Percentiles rank a stretch among this genome's conserved stretches.
Conservation (phyloP, 164 flowering plant genomes). For the Taxillus chinensis region DNA sequence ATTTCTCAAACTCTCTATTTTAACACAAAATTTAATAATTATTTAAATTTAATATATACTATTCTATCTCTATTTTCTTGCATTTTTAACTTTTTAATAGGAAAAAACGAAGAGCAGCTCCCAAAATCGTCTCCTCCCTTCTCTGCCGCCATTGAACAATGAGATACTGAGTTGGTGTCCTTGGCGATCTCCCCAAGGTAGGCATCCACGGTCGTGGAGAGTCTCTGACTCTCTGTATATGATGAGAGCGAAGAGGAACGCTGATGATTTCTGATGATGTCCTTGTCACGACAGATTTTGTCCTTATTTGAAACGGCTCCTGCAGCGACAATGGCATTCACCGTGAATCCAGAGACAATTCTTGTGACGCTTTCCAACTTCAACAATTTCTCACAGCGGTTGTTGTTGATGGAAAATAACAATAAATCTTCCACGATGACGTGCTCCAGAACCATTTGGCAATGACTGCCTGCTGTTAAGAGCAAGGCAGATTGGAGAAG, state of each 20-base stretch:
- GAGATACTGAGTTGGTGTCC: slow-evolving; percentile 45
- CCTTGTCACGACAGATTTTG: too few relatives aligned
- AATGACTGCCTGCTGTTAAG: slow-evolving; percentile 32
- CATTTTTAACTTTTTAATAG: too few relatives aligned
- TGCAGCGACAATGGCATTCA: background rate
- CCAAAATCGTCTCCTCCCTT: too few relatives aligned
- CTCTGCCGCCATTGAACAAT: slow-evolving; percentile 50
- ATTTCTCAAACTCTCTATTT: too few relatives aligned
- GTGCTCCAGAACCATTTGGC: slow-evolving; percentile 62
- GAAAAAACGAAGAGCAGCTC: too few relatives aligned
- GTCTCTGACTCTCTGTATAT: slow-evolving; percentile 65
- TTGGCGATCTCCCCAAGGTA: slow-evolving; percentile 76
- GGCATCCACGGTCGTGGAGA: slow-evolving; percentile 60
- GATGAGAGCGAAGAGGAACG: slow-evolving; percentile 25
- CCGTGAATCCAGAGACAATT: slow-evolving; percentile 57
- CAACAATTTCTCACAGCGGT: slow-evolving; percentile 72
- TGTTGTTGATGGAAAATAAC: slow-evolving; percentile 55
- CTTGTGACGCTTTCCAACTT: slow-evolving; percentile 79
- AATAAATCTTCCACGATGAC: slow-evolving; percentile 73
- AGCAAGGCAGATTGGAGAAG: slow-evolving; percentile 68
- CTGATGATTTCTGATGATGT: too few relatives aligned
- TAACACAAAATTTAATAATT: too few relatives aligned
- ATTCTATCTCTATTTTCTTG: too few relatives aligned
- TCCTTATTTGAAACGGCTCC: too few relatives aligned
- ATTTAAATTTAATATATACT: too few relatives aligned